Percentiles rank a stretch among this genome's conserved stretches.
Evolutionary conservation across 352 stramenopile species (phyloP).

Genomic region (Phytophthora constricta): DNA sequence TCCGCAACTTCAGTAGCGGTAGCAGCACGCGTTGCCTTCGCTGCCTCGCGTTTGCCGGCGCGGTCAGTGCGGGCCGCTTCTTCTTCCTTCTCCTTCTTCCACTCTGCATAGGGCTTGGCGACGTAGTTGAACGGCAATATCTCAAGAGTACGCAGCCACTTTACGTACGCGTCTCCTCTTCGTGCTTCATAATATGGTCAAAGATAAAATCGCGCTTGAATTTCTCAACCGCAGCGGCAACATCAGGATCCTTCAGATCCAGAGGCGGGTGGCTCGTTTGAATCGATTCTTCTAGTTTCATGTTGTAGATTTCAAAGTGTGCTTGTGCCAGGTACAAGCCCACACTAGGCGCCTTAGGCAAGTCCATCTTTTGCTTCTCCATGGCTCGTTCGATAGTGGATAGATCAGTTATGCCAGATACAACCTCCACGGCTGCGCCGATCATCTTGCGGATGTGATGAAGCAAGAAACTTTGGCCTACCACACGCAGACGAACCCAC

Average conservation of each 20-base stretch:
- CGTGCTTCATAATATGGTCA: constrained; percentile 85
- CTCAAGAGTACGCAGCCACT: constrained; percentile 80
- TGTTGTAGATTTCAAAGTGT: constrained; percentile 90
- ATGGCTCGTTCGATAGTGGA: constrained; percentile 67
- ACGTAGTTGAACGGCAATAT: constrained; percentile 76
- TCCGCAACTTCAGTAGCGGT: neutral
- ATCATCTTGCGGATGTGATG: constrained; percentile 99
- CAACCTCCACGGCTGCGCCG: constrained; percentile 76
- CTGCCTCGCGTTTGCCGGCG: constrained; percentile 47
- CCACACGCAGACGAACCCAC: constrained; percentile 95
- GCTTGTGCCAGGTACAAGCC: constrained; percentile 86
- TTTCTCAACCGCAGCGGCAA: constrained; percentile 62
- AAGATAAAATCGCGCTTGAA: constrained; percentile 87
- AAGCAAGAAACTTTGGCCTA: constrained; percentile 97
- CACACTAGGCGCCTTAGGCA: constrained; percentile 88
- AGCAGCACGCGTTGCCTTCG: constrained; percentile 35
- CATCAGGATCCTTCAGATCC: constrained; percentile 59
- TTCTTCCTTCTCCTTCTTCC: constrained; percentile 83
- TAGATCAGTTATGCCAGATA: constrained; percentile 59
- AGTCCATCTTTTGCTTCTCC: constrained; percentile 84
- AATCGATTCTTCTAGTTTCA: constrained; percentile 71
- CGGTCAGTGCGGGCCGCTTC: constrained; percentile 47
- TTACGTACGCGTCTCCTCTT: constrained; percentile 80
- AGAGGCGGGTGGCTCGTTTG: constrained; percentile 74
- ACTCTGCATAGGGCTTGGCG: constrained; percentile 60